Base-by-base conservation (phyloP, 2,329 filamentous ascomycete species). In the Colletotrichum incanum region DNA sequence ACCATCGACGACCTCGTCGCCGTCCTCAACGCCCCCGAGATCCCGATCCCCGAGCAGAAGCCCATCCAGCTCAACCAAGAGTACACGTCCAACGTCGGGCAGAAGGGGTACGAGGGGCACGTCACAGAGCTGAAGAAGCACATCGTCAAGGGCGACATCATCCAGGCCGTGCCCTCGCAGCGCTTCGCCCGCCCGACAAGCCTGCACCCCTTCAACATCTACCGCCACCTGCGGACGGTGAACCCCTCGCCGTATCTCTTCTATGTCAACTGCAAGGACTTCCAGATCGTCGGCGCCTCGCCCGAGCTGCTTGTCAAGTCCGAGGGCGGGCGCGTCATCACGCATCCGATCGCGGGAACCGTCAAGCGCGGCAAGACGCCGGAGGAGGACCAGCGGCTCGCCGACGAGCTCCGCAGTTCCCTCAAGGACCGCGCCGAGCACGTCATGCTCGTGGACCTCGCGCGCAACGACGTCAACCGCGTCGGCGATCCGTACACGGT, bases 241-340 rank as follows among this genome's bases (percentile, higher is more conserved):
- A 99, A 99, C 81, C 96, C 96, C 0, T 98, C 95, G 11, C 96
- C 96, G 0, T 99, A 99, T 83, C 91, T 99, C 45, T 99, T 99
- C 87, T 99, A 95, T 84, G 90, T 99, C 73, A 92, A 96, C 81
- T 98, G 96, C 84, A 89, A 90, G 72, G 93, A 94, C 79, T 98
- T 99, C 84, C 94, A 98, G 81, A 95, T 99, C 76, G 93, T 99
- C 16, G 96, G 96, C 71, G 96, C 96, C 49, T 97, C 94, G 70
- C 96, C 96, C 1, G 96, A 99, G 84, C 90, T 98, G 73, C 90
- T 99, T 56, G 96, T 98, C 78, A 98, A 98, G 84, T 92, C 93
- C 75, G 95, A 98, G 79, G 89, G 88, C 49, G 94, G 95, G 34
- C 90, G 94, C 65, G 93, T 99, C 80, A 94, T 98, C 79, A 98